phyloP scores from a whole-genome alignment of 2,329 filamentous ascomycete species.

The Botryotinia calthae region DNA sequence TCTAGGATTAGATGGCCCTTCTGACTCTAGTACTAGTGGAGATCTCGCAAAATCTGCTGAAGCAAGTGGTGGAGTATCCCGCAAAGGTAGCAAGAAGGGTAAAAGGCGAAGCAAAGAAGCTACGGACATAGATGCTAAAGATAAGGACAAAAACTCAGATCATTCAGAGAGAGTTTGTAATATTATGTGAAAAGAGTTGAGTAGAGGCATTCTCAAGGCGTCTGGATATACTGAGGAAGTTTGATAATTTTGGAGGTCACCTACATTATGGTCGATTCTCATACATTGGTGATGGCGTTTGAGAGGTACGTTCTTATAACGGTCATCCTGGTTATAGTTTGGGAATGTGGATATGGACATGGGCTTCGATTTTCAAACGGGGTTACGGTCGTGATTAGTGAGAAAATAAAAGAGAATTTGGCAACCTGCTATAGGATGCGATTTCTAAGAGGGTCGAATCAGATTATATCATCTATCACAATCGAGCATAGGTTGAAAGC shows the following conservation, averaged over 20 bases:
- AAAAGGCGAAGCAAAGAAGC: constrained; percentile 32
- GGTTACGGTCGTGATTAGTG: background rate
- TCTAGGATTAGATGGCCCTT: constrained; percentile 14
- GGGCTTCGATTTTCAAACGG: background rate
- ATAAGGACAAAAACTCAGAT: constrained; percentile 28
- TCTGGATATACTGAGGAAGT: background rate
- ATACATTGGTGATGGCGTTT: constrained; percentile 6
- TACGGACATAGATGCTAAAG: constrained; percentile 28
- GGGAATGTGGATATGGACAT: background rate
- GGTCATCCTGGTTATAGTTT: background rate
- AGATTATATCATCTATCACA: background rate
- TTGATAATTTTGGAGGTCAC: background rate
- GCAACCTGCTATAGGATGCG: background rate
- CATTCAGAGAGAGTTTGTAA: constrained; percentile 49
- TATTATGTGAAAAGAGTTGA: constrained; percentile 43
- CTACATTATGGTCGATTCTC: background rate
- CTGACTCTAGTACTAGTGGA: constrained; percentile 18
- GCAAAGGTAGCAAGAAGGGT: constrained; percentile 20
- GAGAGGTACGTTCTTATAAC: background rate
- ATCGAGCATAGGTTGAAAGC: background rate
- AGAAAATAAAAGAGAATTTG: background rate
- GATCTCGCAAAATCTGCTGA: constrained; percentile 12
- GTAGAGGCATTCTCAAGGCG: background rate
- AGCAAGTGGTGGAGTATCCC: background rate
- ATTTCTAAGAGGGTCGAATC: background rate